Conservation (phyloP, 352 stramenopile genomes). For the Pythium sukuiense region DNA sequence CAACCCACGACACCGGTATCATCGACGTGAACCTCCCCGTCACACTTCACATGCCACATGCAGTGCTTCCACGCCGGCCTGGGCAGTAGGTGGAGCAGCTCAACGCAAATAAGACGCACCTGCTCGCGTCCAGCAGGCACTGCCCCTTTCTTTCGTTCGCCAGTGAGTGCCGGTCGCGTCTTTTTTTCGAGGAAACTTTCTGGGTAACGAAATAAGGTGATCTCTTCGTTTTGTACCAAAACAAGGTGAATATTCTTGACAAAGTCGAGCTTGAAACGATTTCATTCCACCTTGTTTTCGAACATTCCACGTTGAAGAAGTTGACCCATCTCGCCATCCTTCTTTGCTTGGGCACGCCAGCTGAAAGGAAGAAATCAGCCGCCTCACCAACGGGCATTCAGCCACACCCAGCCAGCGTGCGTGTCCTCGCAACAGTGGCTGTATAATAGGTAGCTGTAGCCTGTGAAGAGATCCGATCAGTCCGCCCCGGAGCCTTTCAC, state of each 20-base stretch:
- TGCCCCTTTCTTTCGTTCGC: not conserved
- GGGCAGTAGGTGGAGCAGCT: too few species aligned
- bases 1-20: too few species aligned
- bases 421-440: not conserved
- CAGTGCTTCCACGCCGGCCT: too few species aligned
- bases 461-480: too few species aligned
- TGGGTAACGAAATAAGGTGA: conserved; percentile 7
- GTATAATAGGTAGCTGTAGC: not conserved
- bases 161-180: conserved; percentile 4
- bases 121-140: not conserved
- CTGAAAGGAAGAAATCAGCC: conserved; percentile 6
- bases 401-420: not conserved
- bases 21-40: too few species aligned
- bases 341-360: not conserved
- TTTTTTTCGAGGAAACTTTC: conserved; percentile 11
- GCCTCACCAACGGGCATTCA: not conserved
- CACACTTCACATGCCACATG: too few species aligned
- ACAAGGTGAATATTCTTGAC: not conserved
- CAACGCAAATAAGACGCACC: not conserved
- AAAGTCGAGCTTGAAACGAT: not conserved
- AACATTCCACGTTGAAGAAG: conserved; percentile 9
- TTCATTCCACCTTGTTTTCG: conserved; percentile 11
- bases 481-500: not conserved
- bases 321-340: conserved; percentile 3
- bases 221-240: conserved; percentile 1